Evolutionary conservation across 1,139 yeast genomes (phyloP), one percentile per base, ranked within the genome.

Genomic region (Sugiyamaella novakii): DNA sequence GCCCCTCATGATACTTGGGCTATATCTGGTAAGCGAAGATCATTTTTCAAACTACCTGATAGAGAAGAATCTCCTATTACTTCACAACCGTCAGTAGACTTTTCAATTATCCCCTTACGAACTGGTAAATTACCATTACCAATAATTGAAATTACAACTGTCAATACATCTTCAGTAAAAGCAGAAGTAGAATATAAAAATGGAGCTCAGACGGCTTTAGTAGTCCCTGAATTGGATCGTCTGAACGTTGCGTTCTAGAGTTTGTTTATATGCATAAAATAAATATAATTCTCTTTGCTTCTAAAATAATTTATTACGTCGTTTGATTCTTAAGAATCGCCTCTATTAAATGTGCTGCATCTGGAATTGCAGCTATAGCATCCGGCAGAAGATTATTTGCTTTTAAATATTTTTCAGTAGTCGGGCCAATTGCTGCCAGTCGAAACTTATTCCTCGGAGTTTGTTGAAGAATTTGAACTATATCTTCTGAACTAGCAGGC

Each of bases 391-490:
- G 66, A 0, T 79, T 81, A 29, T 77, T 72, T 1, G 71, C 66
- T 2, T 65, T 39, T 43, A 92, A 69, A 60, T 78, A 88, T 31
- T 76, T 78, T 55, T 84, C 81, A 0, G 98, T 92, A 0, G 98
- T 91, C 1, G 98, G 98, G 0, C 98, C 98, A 53, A 92, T 92
- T 3, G 91, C 81, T 0, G 95, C 97, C 15, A 89, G 72, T 48
- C 74, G 76, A 44, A 74, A 54, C 2, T 49, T 67, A 0, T 58
- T 53, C 1, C 58, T 50, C 5, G 52, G 54, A 27, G 55, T 50
- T 3, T 57, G 14, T 10, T 57, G 49, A 25, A 65, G 47, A 14
- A 50, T 50, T 10, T 76, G 69, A 2, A 86, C 78, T 5, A 87
- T 83, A 0, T 67, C 71, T 36, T 76, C 78, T 0, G 95, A 84